These are phyloP conservation scores for Tolypocladium inflatum DNA, from an alignment of 2,329 filamentous ascomycete species.

Conservation along the genomic window DNA sequence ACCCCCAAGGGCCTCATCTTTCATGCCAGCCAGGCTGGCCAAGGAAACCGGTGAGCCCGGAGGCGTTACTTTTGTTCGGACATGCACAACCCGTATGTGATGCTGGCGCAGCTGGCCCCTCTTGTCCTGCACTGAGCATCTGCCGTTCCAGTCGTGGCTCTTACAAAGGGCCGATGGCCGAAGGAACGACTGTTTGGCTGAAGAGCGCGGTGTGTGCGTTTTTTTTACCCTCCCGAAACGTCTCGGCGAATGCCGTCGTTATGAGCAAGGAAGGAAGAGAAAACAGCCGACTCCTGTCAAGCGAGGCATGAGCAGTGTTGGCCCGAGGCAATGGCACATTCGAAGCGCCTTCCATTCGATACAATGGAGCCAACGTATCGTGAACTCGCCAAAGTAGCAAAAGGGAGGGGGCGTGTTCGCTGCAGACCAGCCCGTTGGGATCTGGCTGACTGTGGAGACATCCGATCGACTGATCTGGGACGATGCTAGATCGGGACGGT, in stretches of 20 bases:
- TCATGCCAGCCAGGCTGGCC: background rate
- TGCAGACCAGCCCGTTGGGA: background rate
- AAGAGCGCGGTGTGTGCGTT: background rate
- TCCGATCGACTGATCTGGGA: constrained; percentile 4
- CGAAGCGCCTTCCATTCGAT: background rate
- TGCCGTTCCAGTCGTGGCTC: background rate
- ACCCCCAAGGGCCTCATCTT: background rate
- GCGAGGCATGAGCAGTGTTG: background rate
- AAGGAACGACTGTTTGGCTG: background rate
- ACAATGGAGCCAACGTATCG: background rate
- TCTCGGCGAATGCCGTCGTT: background rate
- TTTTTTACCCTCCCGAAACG: background rate
- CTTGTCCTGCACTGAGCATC: background rate
- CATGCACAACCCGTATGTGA: background rate
- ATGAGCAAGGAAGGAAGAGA: background rate
- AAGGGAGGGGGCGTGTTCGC: background rate
- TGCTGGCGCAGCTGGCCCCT: background rate
- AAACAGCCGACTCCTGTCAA: background rate
- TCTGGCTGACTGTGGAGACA: constrained; percentile 2
- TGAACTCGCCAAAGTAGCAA: background rate
- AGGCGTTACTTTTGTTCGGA: background rate
- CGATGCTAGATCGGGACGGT: constrained; percentile 2
- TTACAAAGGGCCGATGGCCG: background rate
- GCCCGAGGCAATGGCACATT: background rate
- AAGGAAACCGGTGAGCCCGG: background rate